A percentile compares a stretch with the other conserved stretches of the same genome.
These are phyloP conservation scores for Scleromitrula shiraiana DNA, from an alignment of 2,329 filamentous ascomycete species.

Conservation along the genomic window DNA sequence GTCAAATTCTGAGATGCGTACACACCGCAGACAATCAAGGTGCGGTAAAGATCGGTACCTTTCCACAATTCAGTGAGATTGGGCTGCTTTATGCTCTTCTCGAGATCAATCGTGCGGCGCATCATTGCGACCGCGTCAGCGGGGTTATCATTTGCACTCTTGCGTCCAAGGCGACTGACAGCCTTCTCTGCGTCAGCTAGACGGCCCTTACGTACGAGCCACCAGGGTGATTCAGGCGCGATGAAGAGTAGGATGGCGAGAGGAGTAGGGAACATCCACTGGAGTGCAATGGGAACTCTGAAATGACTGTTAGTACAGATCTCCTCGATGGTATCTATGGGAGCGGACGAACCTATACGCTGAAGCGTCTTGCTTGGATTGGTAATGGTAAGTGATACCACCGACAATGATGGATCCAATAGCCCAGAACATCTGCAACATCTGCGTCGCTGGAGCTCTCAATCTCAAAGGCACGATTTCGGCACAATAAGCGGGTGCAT, in stretches of 20 bases:
- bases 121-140: slow-evolving; percentile 48
- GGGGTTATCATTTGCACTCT: slow-evolving; percentile 36
- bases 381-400: slow-evolving; percentile 47
- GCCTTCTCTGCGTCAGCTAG: slow-evolving; percentile 34
- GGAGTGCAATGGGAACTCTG: slow-evolving; percentile 43
- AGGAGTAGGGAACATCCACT: slow-evolving; percentile 46
- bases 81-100: slow-evolving; percentile 40
- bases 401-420: slow-evolving; percentile 54
- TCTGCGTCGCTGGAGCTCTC: slow-evolving; percentile 50
- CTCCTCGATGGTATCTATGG: slow-evolving; percentile 18
- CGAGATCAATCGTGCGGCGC: slow-evolving; percentile 48
- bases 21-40: slow-evolving; percentile 48
- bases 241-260: slow-evolving; percentile 41
- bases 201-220: slow-evolving; percentile 38
- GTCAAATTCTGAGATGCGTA: slow-evolving; percentile 53
- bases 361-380: slow-evolving; percentile 27
- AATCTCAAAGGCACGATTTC: slow-evolving; percentile 54
- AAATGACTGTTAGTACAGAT: slow-evolving; percentile 29
- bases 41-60: slow-evolving; percentile 47
- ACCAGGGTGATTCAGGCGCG: slow-evolving; percentile 42
- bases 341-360: slow-evolving; percentile 37
- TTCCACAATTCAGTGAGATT: slow-evolving; percentile 44
- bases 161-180: slow-evolving; percentile 31
- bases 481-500: slow-evolving; percentile 53
- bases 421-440: slow-evolving; percentile 60